Conservation (phyloP, 2,329 filamentous ascomycete species). For the Fusarium nelsonii region DNA sequence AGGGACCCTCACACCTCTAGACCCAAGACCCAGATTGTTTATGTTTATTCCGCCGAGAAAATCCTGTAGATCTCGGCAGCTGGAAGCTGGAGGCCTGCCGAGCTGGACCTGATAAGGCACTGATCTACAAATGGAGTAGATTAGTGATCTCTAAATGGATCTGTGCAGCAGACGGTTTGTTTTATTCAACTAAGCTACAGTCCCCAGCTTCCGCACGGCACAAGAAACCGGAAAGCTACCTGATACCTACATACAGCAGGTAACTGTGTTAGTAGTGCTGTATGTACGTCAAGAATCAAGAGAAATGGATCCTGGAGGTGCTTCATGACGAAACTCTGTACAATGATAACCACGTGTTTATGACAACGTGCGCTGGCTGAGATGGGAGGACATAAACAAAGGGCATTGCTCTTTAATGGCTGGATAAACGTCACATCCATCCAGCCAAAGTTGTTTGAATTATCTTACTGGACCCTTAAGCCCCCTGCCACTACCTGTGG, state of each 20-base stretch:
- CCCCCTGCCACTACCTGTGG: neutral
- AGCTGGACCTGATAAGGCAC: constrained; percentile 26
- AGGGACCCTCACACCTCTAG: constrained; percentile 4
- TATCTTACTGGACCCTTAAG: constrained; percentile 22
- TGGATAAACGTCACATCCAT: neutral
- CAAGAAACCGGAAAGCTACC: constrained; percentile 16
- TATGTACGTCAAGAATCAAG: neutral
- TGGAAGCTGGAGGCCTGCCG: constrained; percentile 26
- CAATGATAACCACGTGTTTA: constrained; percentile 20
- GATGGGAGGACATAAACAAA: neutral
- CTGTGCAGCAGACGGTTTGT: constrained; percentile 20
- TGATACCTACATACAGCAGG: neutral
- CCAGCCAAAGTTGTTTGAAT: neutral
- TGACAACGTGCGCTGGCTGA: constrained; percentile 1
- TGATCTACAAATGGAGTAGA: constrained; percentile 32
- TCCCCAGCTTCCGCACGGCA: neutral
- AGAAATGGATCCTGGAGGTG: neutral
- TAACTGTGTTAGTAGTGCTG: neutral
- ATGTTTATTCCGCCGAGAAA: constrained; percentile 24
- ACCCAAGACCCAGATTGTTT: constrained; percentile 22
- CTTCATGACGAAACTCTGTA: constrained; percentile 11
- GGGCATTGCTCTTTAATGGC: neutral
- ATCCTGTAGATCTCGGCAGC: constrained; percentile 39
- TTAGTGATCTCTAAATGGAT: constrained; percentile 26
- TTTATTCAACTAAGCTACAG: neutral